phyloP scores from a whole-genome alignment of 1,284 basidiomycete species.

The Mycosarcoma maydis region DNA sequence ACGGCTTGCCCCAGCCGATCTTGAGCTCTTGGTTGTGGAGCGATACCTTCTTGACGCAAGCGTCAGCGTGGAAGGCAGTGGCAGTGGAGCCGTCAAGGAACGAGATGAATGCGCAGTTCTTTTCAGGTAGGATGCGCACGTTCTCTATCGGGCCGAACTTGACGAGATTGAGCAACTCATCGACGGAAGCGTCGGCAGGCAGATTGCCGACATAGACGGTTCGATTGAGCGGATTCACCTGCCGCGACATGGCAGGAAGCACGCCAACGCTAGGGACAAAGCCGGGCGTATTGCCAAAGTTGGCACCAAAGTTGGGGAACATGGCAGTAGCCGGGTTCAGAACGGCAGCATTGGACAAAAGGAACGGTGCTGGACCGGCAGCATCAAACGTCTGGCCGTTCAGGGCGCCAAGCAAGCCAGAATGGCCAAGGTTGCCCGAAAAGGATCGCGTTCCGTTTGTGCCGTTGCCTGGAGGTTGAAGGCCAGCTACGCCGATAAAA shows the following conservation, averaged over 20 bases:
- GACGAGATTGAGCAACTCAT: conserved; percentile 95
- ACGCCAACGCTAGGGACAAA: conserved; percentile 38
- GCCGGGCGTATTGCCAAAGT: conserved; percentile 27
- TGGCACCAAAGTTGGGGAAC: conserved; percentile 37
- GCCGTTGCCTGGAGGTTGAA: conserved; percentile 46
- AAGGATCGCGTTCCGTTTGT: conserved; percentile 51
- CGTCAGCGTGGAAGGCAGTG: conserved; percentile 65
- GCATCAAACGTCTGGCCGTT: conserved; percentile 22
- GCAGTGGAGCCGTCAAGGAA: conserved; percentile 61
- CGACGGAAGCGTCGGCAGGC: conserved; percentile 92
- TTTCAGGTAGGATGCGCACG: conserved; percentile 94
- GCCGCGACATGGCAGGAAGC: conserved; percentile 27
- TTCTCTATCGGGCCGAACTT: conserved; percentile 97
- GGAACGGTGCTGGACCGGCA: conserved; percentile 25
- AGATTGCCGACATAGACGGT: conserved; percentile 98
- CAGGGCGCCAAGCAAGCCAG: conserved; percentile 22
- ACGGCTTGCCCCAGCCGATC: conserved; percentile 67
- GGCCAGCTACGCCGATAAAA: conserved; percentile 24
- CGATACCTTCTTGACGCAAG: conserved; percentile 63
- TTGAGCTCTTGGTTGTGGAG: conserved; percentile 65
- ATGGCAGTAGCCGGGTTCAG: conserved; percentile 27
- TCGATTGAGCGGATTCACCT: conserved; percentile 69
- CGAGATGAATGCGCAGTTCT: conserved; percentile 96
- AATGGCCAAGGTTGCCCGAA: conserved; percentile 43
- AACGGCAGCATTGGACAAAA: conserved; percentile 21